Percentiles rank a stretch among this genome's conserved stretches.
phyloP scores from a whole-genome alignment of 106 monocot genomes.

The Phalaenopsis aphrodite region DNA sequence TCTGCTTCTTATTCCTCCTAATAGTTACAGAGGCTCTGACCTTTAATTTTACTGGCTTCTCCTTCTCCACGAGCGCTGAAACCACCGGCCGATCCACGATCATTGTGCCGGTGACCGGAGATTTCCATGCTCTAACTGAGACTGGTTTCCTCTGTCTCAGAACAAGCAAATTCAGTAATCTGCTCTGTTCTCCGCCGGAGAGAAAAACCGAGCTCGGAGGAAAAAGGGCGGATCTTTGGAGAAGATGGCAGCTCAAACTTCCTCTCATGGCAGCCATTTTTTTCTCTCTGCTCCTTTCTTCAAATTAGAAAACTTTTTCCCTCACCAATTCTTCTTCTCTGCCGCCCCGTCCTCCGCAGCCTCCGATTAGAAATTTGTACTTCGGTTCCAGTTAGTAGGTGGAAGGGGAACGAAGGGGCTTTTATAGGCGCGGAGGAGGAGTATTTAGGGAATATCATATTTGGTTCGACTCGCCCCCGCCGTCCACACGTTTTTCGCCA shows the following conservation, averaged over 20 bases:
- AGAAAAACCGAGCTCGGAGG: neutral
- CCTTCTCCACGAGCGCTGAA: neutral
- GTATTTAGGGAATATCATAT: neutral
- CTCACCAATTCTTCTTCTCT: neutral
- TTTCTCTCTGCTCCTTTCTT: neutral
- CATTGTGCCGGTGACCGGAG: slow-evolving; percentile 11
- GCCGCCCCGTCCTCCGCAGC: neutral
- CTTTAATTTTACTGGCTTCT: slow-evolving; percentile 31
- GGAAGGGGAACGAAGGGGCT: neutral
- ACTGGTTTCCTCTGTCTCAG: neutral
- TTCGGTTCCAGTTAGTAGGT: neutral
- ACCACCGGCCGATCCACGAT: slow-evolving; percentile 15
- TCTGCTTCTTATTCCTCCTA: slow-evolving; percentile 39
- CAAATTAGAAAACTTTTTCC: neutral
- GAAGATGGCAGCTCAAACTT: neutral
- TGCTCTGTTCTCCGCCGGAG: slow-evolving; percentile 3
- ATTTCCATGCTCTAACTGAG: neutral
- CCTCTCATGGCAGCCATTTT: slow-evolving; percentile 3
- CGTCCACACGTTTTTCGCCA: slow-evolving; percentile 20
- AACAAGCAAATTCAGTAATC: neutral
- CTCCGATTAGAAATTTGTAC: neutral
- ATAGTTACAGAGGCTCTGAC: slow-evolving; percentile 53
- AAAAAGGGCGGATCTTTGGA: neutral
- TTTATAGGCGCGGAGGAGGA: slow-evolving; percentile 1
- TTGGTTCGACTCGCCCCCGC: neutral